phyloP scores from a whole-genome alignment of 306 rosid genomes.

The Potentilla sterilis region DNA sequence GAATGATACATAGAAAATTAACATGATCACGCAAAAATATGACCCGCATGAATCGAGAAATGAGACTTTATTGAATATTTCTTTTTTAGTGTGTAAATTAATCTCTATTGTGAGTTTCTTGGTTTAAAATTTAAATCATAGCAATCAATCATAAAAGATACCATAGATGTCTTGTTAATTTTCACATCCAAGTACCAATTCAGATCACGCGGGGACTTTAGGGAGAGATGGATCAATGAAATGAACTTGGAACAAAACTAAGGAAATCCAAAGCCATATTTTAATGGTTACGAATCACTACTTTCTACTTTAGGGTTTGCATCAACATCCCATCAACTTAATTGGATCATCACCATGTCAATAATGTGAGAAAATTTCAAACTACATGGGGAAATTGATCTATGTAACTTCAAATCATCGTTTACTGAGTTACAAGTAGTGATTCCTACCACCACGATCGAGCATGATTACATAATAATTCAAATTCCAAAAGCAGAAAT shows the following conservation, averaged over 20 bases:
- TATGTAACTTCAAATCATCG: not conserved
- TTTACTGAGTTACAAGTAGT: not conserved
- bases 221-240: not conserved
- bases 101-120: not conserved
- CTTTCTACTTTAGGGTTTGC: not conserved
- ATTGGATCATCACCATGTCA: not conserved
- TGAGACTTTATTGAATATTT: too few species aligned
- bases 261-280: not conserved
- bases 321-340: conserved; percentile 1
- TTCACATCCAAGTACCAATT: not conserved
- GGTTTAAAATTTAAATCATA: not conserved
- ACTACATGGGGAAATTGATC: not conserved
- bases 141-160: not conserved
- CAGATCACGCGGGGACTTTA: conserved; percentile 9
- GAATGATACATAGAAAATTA: too few species aligned
- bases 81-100: too few species aligned
- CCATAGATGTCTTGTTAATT: not conserved
- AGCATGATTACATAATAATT: not conserved
- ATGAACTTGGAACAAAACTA: not conserved
- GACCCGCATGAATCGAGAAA: too few species aligned
- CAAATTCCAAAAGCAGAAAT: not conserved
- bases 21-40: too few species aligned
- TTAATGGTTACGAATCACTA: not conserved
- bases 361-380: not conserved
- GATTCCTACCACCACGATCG: not conserved